Evolutionary conservation across 805 yeast species (phyloP).

Genomic region (Cyberlindnera maritima): DNA sequence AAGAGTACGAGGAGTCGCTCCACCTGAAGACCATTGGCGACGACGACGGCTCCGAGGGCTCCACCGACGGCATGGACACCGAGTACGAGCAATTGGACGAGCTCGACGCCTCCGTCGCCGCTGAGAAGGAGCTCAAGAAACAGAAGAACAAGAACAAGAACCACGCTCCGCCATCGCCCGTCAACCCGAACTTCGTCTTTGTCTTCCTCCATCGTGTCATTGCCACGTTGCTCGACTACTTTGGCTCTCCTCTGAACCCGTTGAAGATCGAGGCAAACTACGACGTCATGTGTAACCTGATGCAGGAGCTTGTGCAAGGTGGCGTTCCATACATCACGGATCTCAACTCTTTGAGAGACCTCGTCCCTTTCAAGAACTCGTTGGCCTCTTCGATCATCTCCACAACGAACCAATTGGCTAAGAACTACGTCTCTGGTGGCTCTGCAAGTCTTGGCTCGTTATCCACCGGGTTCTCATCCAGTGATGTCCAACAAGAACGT

Average conservation of each 20-base stretch:
- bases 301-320: constrained; percentile 77
- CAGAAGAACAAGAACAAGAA: constrained; percentile 21
- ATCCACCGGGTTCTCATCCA: constrained; percentile 18
- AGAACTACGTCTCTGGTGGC: constrained; percentile 21
- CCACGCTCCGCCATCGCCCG: constrained; percentile 1
- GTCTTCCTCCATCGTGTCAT: constrained; percentile 50
- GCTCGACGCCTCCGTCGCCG: background rate
- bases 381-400: constrained; percentile 33
- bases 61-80: background rate
- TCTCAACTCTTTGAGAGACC: constrained; percentile 62
- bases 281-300: constrained; percentile 65
- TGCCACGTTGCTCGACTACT: constrained; percentile 54
- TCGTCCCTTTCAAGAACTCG: constrained; percentile 52
- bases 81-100: constrained; percentile 5
- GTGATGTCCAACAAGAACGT: constrained; percentile 28
- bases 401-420: constrained; percentile 34
- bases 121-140: background rate
- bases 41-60: constrained; percentile 6
- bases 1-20: constrained; percentile 10
- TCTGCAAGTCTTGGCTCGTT: constrained; percentile 7
- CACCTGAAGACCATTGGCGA: constrained; percentile 17
- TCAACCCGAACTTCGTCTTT: constrained; percentile 54
- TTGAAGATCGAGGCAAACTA: constrained; percentile 63
- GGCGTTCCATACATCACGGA: constrained; percentile 76
- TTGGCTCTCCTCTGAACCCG: constrained; percentile 51